Evolutionary conservation across 192 early-diverging fungal genomes (phyloP).

Genomic region (Coemansia sp.): DNA sequence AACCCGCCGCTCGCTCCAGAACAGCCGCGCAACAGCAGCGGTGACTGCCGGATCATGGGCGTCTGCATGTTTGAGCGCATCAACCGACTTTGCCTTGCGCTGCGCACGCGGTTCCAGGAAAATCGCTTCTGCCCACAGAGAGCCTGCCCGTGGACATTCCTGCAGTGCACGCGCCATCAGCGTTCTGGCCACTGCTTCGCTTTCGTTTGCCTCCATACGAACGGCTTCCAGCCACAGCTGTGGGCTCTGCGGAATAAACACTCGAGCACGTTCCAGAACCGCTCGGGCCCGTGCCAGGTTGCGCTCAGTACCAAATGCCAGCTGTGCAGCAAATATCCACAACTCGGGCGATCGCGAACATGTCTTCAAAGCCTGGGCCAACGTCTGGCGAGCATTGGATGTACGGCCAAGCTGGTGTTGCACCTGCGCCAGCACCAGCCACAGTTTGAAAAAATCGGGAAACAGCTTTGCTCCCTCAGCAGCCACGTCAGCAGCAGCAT

Average conservation of each 20-base stretch:
- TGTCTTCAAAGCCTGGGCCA: conserved; percentile 68
- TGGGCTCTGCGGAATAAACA: conserved; percentile 75
- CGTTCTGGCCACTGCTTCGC: conserved; percentile 66
- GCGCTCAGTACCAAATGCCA: conserved; percentile 64
- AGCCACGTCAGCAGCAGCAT: conserved; percentile 66
- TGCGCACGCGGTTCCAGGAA: conserved; percentile 81
- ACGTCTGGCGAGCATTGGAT: conserved; percentile 67
- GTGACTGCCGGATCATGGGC: conserved; percentile 75
- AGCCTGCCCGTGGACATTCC: conserved; percentile 83
- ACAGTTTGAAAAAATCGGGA: conserved; percentile 80
- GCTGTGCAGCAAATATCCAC: conserved; percentile 75
- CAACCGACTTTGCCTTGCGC: conserved; percentile 80
- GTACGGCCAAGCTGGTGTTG: conserved; percentile 72
- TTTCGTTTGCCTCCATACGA: conserved; percentile 54
- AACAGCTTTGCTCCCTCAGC: conserved; percentile 66
- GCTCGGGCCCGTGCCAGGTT: conserved; percentile 72
- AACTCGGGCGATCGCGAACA: conserved; percentile 73
- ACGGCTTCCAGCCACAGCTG: conserved; percentile 83
- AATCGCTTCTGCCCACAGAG: conserved; percentile 86
- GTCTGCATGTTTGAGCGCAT: conserved; percentile 90
- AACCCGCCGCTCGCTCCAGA: conserved; percentile 89
- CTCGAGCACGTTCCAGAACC: conserved; percentile 79
- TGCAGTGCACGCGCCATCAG: conserved; percentile 87
- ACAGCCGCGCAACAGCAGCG: conserved; percentile 79
- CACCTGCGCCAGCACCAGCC: conserved; percentile 93